Evolutionary conservation across 805 yeast species (phyloP), one percentile per base, ranked within the genome.

Genomic region (Candida suzukii): DNA sequence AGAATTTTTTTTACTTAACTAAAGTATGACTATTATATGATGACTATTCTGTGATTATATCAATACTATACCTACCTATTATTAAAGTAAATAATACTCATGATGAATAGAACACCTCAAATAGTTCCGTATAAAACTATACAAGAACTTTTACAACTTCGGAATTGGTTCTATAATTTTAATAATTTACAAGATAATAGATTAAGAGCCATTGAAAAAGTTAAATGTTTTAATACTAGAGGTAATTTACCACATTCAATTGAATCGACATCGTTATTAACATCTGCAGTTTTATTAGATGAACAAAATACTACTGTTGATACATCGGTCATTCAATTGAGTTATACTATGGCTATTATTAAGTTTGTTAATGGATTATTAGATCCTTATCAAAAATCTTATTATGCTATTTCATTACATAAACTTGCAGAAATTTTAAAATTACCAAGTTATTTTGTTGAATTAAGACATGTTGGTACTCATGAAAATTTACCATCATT

Each of bases 341-440:
- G 80, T 5, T 85, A 84, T 55, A 65, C 88, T 0, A 80, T 84
- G 85, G 76, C 88, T 0, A 53, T 90, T 12, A 80, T 88, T 22
- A 67, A 95, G 43, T 88, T 91, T 63, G 97, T 93, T 21, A 93
- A 93, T 60, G 98, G 97, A 2, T 60, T 88, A 3, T 61, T 93
- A 29, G 99, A 93, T 58, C 93, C 95, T 0, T 73, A 73, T 38
- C 99, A 93, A 60, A 85, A 80, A 51, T 76, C 88, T 1, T 74
- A 71, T 35, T 81, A 65, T 55, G 96, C 96, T 0, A 74, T 83
- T 14, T 90, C 97, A 6, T 63, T 93, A 50, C 83, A 83, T 46
- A 70, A 71, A 6, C 61, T 93, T 20, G 98, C 98, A 0, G 72
- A 66, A 40, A 71, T 73, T 35, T 61, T 86, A 19, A 73, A 76